Percentiles rank a stretch among this genome's conserved stretches.
These are phyloP conservation scores for Chlorella sp. DNA, from an alignment of 139 green algal genomes.

Conservation along the genomic window DNA sequence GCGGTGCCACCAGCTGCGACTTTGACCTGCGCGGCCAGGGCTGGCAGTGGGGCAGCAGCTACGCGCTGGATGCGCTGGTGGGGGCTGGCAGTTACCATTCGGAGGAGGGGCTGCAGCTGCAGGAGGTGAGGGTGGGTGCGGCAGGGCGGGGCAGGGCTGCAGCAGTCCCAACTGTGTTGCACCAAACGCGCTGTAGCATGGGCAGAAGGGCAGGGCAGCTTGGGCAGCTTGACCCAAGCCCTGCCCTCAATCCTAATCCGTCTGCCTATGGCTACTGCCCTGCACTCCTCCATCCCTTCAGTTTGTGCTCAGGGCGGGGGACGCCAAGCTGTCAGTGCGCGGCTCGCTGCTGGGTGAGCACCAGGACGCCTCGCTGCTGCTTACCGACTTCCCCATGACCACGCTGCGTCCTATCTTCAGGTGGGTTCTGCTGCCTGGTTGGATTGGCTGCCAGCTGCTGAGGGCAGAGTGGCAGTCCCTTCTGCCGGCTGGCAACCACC, in stretches of 20 bases:
- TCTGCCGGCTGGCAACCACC: not conserved
- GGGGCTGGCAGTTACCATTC: conserved; percentile 76
- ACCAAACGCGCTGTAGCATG: no score
- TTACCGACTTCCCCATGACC: conserved; percentile 85
- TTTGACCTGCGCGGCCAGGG: conserved; percentile 77
- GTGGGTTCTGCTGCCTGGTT: not conserved
- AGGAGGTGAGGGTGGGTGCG: conserved; percentile 58
- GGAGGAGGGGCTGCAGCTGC: conserved; percentile 84
- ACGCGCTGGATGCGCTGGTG: conserved; percentile 60
- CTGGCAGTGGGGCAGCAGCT: conserved; percentile 78
- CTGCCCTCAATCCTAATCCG: no score
- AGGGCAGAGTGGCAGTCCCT: not conserved
- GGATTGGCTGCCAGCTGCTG: not conserved
- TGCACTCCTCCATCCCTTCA: not conserved
- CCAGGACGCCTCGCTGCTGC: conserved; percentile 81
- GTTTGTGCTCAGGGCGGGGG: conserved; percentile 49
- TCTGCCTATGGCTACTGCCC: no score
- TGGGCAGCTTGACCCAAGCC: no score
- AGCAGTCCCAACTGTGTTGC: no score
- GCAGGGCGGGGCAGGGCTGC: not conserved
- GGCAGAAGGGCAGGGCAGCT: no score
- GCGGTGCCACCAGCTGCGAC: conserved; percentile 68
- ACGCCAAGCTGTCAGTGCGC: conserved; percentile 54
- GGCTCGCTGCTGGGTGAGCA: conserved; percentile 75
- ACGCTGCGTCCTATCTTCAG: conserved; percentile 77